These are phyloP conservation scores for Trypethelium eluteriae DNA, from an alignment of 495 filamentous ascomycete species.

Conservation along the genomic window DNA sequence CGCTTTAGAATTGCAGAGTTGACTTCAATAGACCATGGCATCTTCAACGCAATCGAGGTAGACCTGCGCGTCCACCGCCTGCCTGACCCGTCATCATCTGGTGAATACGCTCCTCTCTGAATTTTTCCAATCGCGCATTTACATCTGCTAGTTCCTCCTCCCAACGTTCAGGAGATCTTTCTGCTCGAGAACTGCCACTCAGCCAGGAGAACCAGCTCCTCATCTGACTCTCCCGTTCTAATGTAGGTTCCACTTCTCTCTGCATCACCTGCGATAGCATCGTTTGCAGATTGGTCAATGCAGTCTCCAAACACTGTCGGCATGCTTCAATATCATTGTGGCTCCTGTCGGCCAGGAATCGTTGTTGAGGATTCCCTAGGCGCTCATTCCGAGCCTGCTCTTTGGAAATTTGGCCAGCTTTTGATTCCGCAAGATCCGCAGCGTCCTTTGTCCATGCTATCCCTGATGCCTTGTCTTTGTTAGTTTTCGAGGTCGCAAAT, in stretches of 20 bases:
- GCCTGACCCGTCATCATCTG: not conserved
- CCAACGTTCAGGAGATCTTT: not conserved
- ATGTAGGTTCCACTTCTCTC: not conserved
- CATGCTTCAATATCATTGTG: not conserved
- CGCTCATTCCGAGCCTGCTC: not conserved
- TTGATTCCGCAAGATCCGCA: not conserved
- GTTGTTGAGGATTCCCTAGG: not conserved
- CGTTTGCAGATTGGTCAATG: not conserved
- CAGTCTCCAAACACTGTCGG: not conserved
- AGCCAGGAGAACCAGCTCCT: not conserved
- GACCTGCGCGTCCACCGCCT: not conserved
- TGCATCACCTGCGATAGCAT: not conserved
- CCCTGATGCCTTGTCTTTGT: not conserved
- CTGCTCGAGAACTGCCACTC: not conserved
- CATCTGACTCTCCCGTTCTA: not conserved
- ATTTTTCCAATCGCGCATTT: not conserved
- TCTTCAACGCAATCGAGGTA: not conserved
- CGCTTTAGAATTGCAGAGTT: not conserved
- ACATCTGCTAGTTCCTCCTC: not conserved
- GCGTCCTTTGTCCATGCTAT: conserved; percentile 3
- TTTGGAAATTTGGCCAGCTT: not conserved
- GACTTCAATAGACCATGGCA: not conserved
- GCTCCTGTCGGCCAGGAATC: not conserved
- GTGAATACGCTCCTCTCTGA: not conserved
- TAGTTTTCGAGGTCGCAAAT: conserved; percentile 48